Base-by-base conservation (phyloP, 169 alveolate species). In the Babesia sp. region DNA sequence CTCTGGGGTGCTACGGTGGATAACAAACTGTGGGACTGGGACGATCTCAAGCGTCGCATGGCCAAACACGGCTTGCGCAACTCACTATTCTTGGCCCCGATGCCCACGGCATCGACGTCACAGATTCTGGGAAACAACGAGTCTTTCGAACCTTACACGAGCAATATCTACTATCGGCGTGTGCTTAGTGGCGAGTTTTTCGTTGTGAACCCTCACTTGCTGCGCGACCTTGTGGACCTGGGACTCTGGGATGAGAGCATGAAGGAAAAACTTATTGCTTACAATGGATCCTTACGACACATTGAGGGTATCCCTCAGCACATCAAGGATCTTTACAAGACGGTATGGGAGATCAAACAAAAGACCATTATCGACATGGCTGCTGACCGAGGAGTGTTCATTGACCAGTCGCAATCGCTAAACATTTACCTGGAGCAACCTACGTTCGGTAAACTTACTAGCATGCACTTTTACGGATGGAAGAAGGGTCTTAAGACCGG, bases 81-180 rank as follows among this genome's bases (percentile, higher is more conserved):
- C 88, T 97, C 99, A 11, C 91, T 98, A 12, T 82, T 98, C 42
- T 78, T 97, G 37, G 98, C 99, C 7, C 99, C 99, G 31, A 98
- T 98, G 99, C 99, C 99, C 0, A 98, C 99, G 12, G 99, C 99
- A 0, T 89, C 97, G 58, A 98, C 99, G 18, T 95, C 99, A 2
- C 98, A 97, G 90, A 96, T 97, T 46, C 89, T 97, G 36, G 96
- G 99, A 12, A 98, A 98, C 91, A 97, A 95, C 81, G 99, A 98
- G 85, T 93, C 98, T n/a, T 96, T 97, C 79, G 99, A 97, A 84
- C 99, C 99, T 2, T 97, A 94, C 91, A 98, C 99, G 31, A 92
- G 98, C 56, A 98, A 98, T 86, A 93, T 98, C 50, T 98, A 97
- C 87, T 94, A 94, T 74, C 93, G 99, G 68, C 95, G 99, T 45